These are phyloP conservation scores for Cercospora sojina DNA, from an alignment of 2,329 filamentous ascomycete genomes.

Conservation along the genomic window DNA sequence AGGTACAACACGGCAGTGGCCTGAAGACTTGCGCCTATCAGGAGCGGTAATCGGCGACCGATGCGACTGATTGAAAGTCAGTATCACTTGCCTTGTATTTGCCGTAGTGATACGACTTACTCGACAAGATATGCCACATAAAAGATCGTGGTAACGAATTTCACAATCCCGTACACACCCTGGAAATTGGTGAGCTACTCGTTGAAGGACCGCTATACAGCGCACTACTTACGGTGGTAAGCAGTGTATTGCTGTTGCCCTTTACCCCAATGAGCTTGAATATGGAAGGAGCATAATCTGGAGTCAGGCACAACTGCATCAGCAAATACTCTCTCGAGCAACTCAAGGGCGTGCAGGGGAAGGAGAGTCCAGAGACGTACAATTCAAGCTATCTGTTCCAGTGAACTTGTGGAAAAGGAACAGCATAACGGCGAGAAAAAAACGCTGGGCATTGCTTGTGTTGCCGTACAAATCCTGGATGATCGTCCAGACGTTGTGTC, in stretches of 20 bases:
- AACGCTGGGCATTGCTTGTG: slow-evolving; percentile 19
- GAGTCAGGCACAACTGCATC: not conserved
- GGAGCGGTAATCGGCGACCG: slow-evolving; percentile 22
- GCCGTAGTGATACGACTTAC: not conserved
- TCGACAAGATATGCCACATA: slow-evolving; percentile 26
- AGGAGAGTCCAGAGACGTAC: not conserved
- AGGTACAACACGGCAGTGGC: slow-evolving; percentile 25
- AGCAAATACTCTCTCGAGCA: not conserved
- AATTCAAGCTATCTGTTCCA: slow-evolving; percentile 23
- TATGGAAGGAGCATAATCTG: slow-evolving; percentile 19
- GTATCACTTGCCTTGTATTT: not conserved
- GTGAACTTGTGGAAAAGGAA: slow-evolving; percentile 28
- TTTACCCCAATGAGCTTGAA: slow-evolving; percentile 24
- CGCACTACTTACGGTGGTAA: slow-evolving; percentile 15
- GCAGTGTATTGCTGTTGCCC: slow-evolving; percentile 16
- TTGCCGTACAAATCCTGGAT: slow-evolving; percentile 21
- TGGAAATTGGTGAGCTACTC: slow-evolving; percentile 9
- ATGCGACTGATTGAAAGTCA: slow-evolving; percentile 12
- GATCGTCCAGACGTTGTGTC: slow-evolving; percentile 21
- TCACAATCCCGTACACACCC: slow-evolving; percentile 29
- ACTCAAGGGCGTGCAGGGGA: not conserved
- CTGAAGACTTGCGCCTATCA: slow-evolving; percentile 24
- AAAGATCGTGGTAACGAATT: slow-evolving; percentile 24
- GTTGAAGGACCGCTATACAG: not conserved
- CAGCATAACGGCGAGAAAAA: slow-evolving; percentile 24